Base-by-base conservation (phyloP, 2,329 filamentous ascomycete genomes). In the Leptographium radiaticola region DNA sequence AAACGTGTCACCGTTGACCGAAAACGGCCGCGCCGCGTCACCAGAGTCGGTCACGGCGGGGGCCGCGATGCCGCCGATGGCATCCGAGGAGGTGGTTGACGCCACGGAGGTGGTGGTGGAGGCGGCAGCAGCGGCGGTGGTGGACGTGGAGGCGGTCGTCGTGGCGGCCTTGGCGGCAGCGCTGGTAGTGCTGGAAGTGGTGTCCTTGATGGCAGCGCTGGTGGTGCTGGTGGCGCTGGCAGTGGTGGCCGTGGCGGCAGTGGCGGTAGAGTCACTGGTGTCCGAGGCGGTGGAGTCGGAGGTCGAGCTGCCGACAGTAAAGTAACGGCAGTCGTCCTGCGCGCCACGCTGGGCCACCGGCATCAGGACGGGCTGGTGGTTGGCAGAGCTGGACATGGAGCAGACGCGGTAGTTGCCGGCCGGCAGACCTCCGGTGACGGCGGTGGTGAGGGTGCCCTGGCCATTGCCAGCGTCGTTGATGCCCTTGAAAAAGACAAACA, bases 331-430 rank as follows among this genome's bases (percentile, higher is more conserved):
- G 63, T 84, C 81, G 61, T 85, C 81, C 64, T 84, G 80, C 47
- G 77, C 72, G 66, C 81, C 81, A 65, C 81, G 77, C 68, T 84
- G 81, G 53, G 81, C 81, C 52, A 84, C 75, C 51, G 80, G 79
- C 80, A 83, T 83, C 53, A 82, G 63, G 11, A 83, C 78, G 54
- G 79, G 79, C 68, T 84, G 80, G 63, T 85, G 81, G 71, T 84
- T 85, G 60, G 78, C 70, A n/a, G 81, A 68, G 56, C 74, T 68
- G 33, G 75, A 72, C 76, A 85, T 81, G 61, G 76, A 79, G 72
- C 81, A 85, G 57, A 82, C 67, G 60, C 81, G 79, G 69, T 84
- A 85, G 69, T 77, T 80, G 39, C 81, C 80, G 4, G 72, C 70
- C 4, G 79, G 78, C 3, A 84, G 75, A 61, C 80, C 81, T 54